These are phyloP conservation scores for Tuber indicum DNA, from an alignment of 495 filamentous ascomycete genomes.

Conservation along the genomic window DNA sequence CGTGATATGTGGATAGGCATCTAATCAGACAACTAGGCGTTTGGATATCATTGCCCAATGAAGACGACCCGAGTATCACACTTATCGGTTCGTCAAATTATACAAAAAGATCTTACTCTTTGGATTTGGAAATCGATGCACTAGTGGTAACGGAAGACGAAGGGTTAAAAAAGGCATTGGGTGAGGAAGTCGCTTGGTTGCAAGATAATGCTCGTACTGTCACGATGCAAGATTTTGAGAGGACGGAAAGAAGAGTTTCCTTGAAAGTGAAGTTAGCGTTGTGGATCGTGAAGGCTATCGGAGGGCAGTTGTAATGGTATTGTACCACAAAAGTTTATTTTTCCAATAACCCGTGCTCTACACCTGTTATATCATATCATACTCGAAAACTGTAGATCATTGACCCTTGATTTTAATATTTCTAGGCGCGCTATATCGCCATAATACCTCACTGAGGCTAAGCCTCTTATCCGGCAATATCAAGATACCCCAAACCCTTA, in stretches of 20 bases:
- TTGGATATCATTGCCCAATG: constrained; percentile 70
- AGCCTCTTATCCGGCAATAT: neutral
- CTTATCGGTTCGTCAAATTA: constrained; percentile 92
- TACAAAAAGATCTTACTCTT: constrained; percentile 82
- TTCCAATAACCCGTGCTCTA: neutral
- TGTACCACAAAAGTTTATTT: neutral
- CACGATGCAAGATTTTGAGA: constrained; percentile 67
- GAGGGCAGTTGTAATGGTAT: constrained; percentile 30
- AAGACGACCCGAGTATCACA: constrained; percentile 61
- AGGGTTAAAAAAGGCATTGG: constrained; percentile 62
- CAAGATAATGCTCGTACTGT: constrained; percentile 62
- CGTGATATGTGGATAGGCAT: neutral
- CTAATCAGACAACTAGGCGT: constrained; percentile 48
- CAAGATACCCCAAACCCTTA: neutral
- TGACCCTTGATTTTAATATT: neutral
- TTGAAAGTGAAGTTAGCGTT: constrained; percentile 81
- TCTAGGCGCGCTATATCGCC: neutral
- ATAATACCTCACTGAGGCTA: neutral
- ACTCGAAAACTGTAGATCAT: neutral
- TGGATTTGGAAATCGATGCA: constrained; percentile 83
- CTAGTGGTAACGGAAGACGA: constrained; percentile 76
- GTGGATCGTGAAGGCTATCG: constrained; percentile 56
- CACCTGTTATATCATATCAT: neutral
- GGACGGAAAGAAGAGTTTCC: constrained; percentile 71
- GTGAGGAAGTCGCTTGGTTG: constrained; percentile 71